Base-by-base conservation (phyloP, 257 asterid genomes). In the Penstemon eatonii region DNA sequence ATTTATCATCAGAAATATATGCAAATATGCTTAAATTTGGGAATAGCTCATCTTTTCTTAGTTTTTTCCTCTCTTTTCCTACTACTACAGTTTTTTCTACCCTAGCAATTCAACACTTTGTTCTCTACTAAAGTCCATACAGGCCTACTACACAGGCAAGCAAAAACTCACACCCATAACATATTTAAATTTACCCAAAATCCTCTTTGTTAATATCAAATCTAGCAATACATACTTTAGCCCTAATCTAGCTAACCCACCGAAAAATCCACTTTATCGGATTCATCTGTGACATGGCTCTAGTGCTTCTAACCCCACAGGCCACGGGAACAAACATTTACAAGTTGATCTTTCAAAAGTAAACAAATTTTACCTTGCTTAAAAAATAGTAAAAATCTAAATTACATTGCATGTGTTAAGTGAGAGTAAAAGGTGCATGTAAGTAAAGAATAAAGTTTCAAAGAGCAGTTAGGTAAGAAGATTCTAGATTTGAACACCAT, bases 301-400 rank as follows among this genome's bases (percentile, higher is more conserved):
- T 9, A 3, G 10, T 51, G 55, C 51, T 43, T 56, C 60, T 66
- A 67, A 61, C 58, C 40, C 71, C 18, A 4, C 19, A 12, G 56
- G 33, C 33, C 33, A 25, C 33, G 2, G 7, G 36, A 73, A 42
- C 63, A 43, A 18, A 69, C 38, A 73, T 18, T 46, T 56, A 68
- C 65, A 62, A 53, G 59, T 47, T 65, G 76, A 69, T 53, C 57
- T 8, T 25, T 25, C 2, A 46, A 36, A 68, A 64, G 42, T 38
- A 12, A 4, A 58, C 63, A 44, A 57, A 61, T 7, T 65, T 66
- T 52, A 73, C 50, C 44, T 45, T 38, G 54, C 53, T n/a, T 45
- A n/a, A 67, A 33, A 49, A 44, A 41, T 55, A 55, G 50, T 55
- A 33, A 15, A 15, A 15, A 60, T 47, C 41, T 40, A 64, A 57